phyloP scores from a whole-genome alignment of 1,284 basidiomycete species.

The Malassezia cuniculi region DNA sequence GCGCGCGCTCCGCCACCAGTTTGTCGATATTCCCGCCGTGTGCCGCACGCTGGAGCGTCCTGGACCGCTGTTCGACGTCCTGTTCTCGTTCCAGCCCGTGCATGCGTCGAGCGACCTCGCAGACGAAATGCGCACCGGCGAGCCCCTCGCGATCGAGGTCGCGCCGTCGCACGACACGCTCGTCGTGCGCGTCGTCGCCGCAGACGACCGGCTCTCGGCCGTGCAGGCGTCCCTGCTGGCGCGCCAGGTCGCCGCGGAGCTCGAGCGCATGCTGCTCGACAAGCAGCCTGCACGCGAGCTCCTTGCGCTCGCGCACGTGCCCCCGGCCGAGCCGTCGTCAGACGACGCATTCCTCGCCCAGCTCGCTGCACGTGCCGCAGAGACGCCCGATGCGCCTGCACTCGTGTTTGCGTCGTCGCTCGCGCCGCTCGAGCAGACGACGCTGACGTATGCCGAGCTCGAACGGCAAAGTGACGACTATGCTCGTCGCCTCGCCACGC shows the following conservation, averaged over 20 bases:
- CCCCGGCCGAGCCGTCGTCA: background rate
- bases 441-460: conserved; percentile 26
- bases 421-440: conserved; percentile 8
- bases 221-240: conserved; percentile 19
- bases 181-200: conserved; percentile 19
- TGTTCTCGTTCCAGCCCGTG: conserved; percentile 28
- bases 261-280: background rate
- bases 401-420: conserved; percentile 21
- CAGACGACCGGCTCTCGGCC: conserved; percentile 14
- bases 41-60: conserved; percentile 19
- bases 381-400: conserved; percentile 19
- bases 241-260: conserved; percentile 1
- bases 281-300: too few species aligned
- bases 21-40: conserved; percentile 26
- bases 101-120: background rate
- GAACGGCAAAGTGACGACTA: conserved; percentile 20
- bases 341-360: conserved; percentile 21
- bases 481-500: conserved; percentile 15
- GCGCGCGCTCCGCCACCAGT: conserved; percentile 19
- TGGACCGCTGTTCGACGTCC: conserved; percentile 24
- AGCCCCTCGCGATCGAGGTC: conserved; percentile 31
- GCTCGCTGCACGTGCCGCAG: conserved; percentile 16
- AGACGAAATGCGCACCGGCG: conserved; percentile 27
- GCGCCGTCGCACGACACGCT: conserved; percentile 14
- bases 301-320: conserved; percentile 6